Conservation (phyloP, 1,284 basidiomycete genomes). For the Pholiota adiposa region DNA sequence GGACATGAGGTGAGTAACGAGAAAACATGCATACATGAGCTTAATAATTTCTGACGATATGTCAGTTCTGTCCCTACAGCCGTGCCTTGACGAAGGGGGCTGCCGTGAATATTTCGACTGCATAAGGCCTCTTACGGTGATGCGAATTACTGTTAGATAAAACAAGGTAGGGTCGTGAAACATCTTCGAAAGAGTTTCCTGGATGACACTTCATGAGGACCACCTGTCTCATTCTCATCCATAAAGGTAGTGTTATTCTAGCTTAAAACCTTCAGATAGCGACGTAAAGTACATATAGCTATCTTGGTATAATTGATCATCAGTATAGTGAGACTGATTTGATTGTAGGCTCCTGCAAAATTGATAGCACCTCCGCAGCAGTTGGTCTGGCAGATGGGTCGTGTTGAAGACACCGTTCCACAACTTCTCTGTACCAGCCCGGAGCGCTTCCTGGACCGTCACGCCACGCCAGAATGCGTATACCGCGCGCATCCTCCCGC, state of each 20-base stretch:
- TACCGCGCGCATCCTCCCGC: neutral
- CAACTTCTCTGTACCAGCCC: neutral
- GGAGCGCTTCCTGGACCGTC: neutral
- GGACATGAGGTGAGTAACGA: slow-evolving; percentile 63
- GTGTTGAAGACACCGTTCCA: neutral
- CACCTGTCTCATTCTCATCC: too few species aligned
- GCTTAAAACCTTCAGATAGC: too few species aligned
- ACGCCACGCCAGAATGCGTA: neutral
- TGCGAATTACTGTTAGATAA: too few species aligned
- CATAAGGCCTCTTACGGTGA: too few species aligned
- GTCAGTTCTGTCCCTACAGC: slow-evolving; percentile 73
- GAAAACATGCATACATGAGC: neutral
- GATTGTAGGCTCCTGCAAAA: too few species aligned
- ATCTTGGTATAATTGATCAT: too few species aligned
- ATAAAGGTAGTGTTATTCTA: too few species aligned
- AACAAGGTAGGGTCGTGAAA: too few species aligned
- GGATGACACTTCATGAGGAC: too few species aligned
- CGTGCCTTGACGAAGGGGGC: slow-evolving; percentile 52
- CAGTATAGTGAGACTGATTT: too few species aligned
- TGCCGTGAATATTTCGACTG: neutral
- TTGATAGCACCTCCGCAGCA: neutral
- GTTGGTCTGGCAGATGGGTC: neutral
- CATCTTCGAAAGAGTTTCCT: too few species aligned
- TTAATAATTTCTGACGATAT: neutral
- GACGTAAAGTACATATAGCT: too few species aligned